These are phyloP conservation scores for Xylaria hypoxylon DNA, from an alignment of 2,329 filamentous ascomycete species.

Conservation along the genomic window DNA sequence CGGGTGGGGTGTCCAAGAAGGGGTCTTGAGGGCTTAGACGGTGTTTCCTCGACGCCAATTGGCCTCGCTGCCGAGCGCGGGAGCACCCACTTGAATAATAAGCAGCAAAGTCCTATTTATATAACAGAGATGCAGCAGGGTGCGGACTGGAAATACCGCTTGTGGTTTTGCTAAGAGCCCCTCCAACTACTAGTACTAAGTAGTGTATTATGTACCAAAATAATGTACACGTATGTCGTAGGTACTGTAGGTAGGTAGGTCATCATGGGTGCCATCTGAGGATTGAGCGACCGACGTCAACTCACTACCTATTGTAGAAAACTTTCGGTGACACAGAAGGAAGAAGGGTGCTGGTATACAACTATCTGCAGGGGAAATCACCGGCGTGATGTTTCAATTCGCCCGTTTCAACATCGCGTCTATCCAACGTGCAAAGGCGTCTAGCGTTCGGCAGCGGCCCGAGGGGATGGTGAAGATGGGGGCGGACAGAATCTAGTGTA, in stretches of 20 bases:
- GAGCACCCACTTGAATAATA: slow-evolving; percentile 30
- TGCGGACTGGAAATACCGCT: slow-evolving; percentile 25
- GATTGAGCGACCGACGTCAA: slow-evolving; percentile 16
- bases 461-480: slow-evolving; percentile 36
- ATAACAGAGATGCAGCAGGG: slow-evolving; percentile 29
- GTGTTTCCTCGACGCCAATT: slow-evolving; percentile 25
- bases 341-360: slow-evolving; percentile 19
- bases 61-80: slow-evolving; percentile 30
- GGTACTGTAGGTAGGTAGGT: slow-evolving; percentile 18
- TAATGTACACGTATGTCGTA: not conserved
- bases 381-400: slow-evolving; percentile 25
- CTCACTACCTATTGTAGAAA: slow-evolving; percentile 4
- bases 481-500: slow-evolving; percentile 25
- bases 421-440: slow-evolving; percentile 37
- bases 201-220: no score
- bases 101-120: slow-evolving; percentile 40
- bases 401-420: slow-evolving; percentile 32
- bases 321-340: slow-evolving; percentile 8
- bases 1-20: slow-evolving; percentile 28
- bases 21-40: slow-evolving; percentile 38
- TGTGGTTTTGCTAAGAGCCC: slow-evolving; percentile 2
- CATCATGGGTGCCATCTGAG: slow-evolving; percentile 22
- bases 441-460: slow-evolving; percentile 40
- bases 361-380: slow-evolving; percentile 33
- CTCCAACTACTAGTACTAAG: no score